A percentile compares a stretch with the other conserved stretches of the same genome.
Evolutionary conservation across 352 stramenopile genomes (phyloP).

Genomic region (Thraustochytrium sp.): DNA sequence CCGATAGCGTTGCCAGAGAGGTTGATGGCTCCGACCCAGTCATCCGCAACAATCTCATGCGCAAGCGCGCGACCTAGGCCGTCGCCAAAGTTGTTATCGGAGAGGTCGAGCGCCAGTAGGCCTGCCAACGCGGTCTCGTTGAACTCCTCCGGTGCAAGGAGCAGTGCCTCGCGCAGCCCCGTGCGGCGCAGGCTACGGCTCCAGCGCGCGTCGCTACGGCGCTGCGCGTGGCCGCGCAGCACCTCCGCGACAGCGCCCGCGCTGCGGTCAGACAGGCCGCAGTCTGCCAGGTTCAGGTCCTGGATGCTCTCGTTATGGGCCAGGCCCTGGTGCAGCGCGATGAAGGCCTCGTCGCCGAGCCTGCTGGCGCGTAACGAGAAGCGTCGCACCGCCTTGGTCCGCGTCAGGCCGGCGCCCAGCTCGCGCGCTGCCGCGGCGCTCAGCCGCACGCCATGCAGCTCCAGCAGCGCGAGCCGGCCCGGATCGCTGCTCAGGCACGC

Average conservation of each 20-base stretch:
- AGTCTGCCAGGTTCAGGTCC: background rate
- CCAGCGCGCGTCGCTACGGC: background rate
- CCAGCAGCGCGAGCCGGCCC: background rate
- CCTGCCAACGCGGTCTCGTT: background rate
- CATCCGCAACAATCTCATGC: background rate
- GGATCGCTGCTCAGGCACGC: background rate
- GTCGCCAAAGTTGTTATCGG: background rate
- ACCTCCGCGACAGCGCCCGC: constrained; percentile 49
- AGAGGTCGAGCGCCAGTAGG: background rate
- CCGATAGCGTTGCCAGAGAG: background rate
- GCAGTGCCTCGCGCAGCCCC: background rate
- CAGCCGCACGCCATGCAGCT: background rate
- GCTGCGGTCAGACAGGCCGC: background rate
- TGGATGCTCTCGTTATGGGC: background rate
- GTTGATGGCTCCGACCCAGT: constrained; percentile 7
- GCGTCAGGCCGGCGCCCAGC: background rate
- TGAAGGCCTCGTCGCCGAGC: background rate
- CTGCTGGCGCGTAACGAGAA: background rate
- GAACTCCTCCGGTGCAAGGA: background rate
- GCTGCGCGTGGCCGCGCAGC: background rate
- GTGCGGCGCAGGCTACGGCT: background rate
- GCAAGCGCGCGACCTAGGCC: background rate
- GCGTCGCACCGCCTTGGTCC: background rate
- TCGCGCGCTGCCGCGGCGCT: background rate
- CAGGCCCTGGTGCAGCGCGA: background rate